phyloP scores from a whole-genome alignment of 345 rosid genomes.

The Brassica incana region DNA sequence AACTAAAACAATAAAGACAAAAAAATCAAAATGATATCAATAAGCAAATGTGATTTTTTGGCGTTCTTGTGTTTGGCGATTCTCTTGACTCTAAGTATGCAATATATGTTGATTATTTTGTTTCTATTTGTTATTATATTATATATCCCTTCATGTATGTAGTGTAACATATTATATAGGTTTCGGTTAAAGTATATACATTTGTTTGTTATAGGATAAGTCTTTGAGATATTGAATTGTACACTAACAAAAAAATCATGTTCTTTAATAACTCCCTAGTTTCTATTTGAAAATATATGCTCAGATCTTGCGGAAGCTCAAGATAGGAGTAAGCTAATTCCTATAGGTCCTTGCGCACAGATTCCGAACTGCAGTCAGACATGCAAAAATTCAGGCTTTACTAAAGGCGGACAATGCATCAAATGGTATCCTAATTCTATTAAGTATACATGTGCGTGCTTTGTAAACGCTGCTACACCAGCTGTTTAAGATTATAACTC shows the following conservation, averaged over 20 bases:
- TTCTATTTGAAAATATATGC: constrained; percentile 1
- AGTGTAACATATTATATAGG: background rate
- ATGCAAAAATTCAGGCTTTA: constrained; percentile 20
- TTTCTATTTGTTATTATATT: background rate
- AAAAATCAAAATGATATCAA: background rate
- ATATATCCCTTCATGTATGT: background rate
- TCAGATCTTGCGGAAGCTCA: constrained; percentile 15
- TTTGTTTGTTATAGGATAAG: background rate
- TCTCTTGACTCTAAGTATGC: constrained; percentile 20
- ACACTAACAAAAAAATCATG: background rate
- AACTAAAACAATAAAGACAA: background rate
- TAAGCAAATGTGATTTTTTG: background rate
- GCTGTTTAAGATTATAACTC: background rate
- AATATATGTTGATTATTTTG: background rate
- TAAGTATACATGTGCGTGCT: constrained; percentile 25
- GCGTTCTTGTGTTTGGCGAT: constrained; percentile 10
- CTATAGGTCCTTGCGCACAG: constrained; percentile 26
- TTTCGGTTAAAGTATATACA: background rate
- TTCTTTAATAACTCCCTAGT: background rate
- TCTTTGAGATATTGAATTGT: background rate
- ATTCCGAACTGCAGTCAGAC: constrained; percentile 26
- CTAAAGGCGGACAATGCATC: constrained; percentile 28
- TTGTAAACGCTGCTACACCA: background rate
- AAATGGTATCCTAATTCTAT: constrained; percentile 18
- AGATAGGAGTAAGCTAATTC: constrained; percentile 28